Evolutionary conservation across 371 early-diverging fungal species (phyloP).

Genomic region (Mortierella sp.): DNA sequence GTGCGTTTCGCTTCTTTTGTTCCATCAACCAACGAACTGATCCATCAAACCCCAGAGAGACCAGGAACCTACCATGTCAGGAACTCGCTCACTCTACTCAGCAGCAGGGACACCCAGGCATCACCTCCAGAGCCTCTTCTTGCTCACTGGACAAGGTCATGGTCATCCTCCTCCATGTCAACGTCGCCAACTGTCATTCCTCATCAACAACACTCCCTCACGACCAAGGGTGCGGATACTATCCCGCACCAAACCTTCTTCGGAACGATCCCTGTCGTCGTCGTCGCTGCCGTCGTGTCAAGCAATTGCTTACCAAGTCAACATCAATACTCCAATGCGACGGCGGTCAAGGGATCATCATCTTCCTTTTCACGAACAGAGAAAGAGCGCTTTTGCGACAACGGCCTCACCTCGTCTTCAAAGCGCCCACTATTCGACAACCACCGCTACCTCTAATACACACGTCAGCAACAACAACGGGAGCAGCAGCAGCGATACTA

Average conservation of each 20-base stretch:
- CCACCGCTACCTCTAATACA: neutral
- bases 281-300: neutral
- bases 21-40: neutral
- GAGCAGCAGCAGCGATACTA: neutral
- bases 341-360: neutral
- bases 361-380: neutral
- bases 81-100: neutral
- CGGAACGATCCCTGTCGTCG: neutral
- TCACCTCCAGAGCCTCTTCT: neutral
- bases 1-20: neutral
- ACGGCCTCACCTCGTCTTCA: neutral
- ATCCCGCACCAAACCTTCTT: conserved; percentile 2
- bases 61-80: neutral
- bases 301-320: neutral
- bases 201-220: neutral
- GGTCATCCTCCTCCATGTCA: neutral
- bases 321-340: neutral
- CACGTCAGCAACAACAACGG: neutral
- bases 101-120: neutral
- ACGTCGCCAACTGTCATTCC: neutral
- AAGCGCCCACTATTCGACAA: neutral
- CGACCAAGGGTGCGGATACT: neutral
- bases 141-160: neutral
- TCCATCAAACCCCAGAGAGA: neutral
- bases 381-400: neutral